Conservation (phyloP, 257 asterid species). For the Solanum dulcamara region DNA sequence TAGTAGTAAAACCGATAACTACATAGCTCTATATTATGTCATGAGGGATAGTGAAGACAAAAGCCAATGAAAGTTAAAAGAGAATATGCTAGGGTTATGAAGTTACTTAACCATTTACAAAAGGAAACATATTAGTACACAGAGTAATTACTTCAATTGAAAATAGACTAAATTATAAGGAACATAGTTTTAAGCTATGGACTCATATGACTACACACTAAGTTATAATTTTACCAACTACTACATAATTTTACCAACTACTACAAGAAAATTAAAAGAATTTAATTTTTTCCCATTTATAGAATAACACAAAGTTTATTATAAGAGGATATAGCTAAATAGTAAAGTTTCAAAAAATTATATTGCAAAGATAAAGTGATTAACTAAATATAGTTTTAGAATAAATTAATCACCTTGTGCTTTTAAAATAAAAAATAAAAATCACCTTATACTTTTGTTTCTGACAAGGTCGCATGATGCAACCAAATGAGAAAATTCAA, state of each 20-base stretch:
- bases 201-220: not conserved
- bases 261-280: too few relatives aligned
- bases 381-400: not conserved
- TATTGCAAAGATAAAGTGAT: not conserved
- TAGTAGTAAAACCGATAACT: not conserved
- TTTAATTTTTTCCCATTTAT: too few relatives aligned
- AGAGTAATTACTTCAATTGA: not conserved
- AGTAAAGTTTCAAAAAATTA: not conserved
- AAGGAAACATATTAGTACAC: not conserved
- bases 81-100: too few relatives aligned
- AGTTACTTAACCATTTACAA: not conserved
- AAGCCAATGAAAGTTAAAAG: too few relatives aligned
- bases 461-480: not conserved
- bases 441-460: not conserved
- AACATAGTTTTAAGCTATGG: not conserved
- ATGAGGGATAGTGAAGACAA: not conserved
- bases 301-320: not conserved
- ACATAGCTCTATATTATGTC: not conserved
- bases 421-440: not conserved
- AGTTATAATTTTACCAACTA: not conserved
- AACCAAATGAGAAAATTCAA: not conserved
- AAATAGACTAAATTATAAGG: not conserved
- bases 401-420: not conserved
- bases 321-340: not conserved
- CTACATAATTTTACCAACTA: too few relatives aligned